These are phyloP conservation scores for Pseudopithomyces maydicus DNA, from an alignment of 2,329 filamentous ascomycete species.

Conservation along the genomic window DNA sequence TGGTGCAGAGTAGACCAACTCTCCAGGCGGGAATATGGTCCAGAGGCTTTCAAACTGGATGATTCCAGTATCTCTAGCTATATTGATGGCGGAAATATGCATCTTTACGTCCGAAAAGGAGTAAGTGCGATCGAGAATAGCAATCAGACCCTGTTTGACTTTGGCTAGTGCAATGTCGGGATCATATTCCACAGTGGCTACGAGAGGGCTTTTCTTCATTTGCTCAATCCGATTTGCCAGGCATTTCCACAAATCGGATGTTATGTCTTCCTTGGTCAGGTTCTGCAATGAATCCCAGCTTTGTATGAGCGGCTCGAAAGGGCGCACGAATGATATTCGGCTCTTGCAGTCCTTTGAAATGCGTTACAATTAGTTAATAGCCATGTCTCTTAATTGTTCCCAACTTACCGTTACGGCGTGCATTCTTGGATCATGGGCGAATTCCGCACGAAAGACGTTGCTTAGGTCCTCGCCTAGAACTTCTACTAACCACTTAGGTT, in stretches of 20 bases:
- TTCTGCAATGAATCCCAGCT: conserved; percentile 7
- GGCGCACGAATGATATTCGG: conserved; percentile 8
- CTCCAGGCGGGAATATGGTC: conserved; percentile 17
- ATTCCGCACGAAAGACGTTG: conserved; percentile 6
- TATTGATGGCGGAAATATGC: conserved; percentile 4
- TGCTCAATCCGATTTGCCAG: background rate
- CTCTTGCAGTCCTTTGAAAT: conserved; percentile 3
- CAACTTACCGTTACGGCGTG: conserved; percentile 5
- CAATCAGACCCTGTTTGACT: conserved; percentile 7
- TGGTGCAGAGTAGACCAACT: conserved; percentile 8
- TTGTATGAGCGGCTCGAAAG: conserved; percentile 18
- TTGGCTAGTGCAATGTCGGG: conserved; percentile 3
- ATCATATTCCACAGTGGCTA: background rate
- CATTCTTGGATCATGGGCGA: conserved; percentile 13
- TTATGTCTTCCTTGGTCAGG: background rate
- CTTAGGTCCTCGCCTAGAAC: conserved; percentile 12
- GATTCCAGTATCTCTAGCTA: background rate
- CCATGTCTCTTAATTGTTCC: background rate
- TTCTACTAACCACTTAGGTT: conserved; percentile 12
- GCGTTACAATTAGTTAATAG: background rate
- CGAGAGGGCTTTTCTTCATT: background rate
- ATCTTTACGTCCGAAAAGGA: conserved; percentile 5
- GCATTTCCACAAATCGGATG: background rate
- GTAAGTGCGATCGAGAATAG: conserved; percentile 6
- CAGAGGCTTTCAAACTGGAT: conserved; percentile 14